A percentile compares a stretch with the other conserved stretches of the same genome.
phyloP scores from a whole-genome alignment of 2,329 filamentous ascomycete genomes.

The Nothophoma quercina region DNA sequence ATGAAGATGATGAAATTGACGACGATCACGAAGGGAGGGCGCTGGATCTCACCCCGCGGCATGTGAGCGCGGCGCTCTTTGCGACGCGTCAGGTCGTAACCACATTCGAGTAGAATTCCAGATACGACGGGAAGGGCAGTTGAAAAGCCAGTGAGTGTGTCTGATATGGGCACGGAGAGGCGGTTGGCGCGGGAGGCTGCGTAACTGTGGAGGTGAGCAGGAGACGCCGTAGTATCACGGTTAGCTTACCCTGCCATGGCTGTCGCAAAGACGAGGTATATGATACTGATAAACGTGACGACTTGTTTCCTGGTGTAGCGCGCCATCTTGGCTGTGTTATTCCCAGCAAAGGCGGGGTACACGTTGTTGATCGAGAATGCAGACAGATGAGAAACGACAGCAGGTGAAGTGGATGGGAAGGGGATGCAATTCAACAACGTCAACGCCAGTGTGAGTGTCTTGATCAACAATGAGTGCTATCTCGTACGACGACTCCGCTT shows the following conservation, averaged over 20 bases:
- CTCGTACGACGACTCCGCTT: conserved; percentile 15
- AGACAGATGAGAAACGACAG: not conserved
- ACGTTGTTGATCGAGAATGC: conserved; percentile 1
- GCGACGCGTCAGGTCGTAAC: conserved; percentile 45
- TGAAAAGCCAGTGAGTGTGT: conserved; percentile 51
- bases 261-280: conserved; percentile 52
- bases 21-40: conserved; percentile 49
- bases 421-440: not conserved
- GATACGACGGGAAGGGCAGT: conserved; percentile 53
- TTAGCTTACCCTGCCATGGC: conserved; percentile 47
- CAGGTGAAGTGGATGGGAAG: not conserved
- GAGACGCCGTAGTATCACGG: not conserved
- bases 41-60: conserved; percentile 43
- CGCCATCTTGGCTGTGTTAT: conserved; percentile 33
- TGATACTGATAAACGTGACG: conserved; percentile 48
- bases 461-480: conserved; percentile 6
- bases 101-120: conserved; percentile 52
- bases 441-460: conserved; percentile 1
- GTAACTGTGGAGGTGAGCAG: conserved; percentile 34
- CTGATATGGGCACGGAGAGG: conserved; percentile 54
- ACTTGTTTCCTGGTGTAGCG: conserved; percentile 49
- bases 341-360: conserved; percentile 8
- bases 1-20: conserved; percentile 50
- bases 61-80: conserved; percentile 39
- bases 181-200: conserved; percentile 38